A percentile compares a stretch with the other conserved stretches of the same genome.
Conservation (phyloP, 805 yeast genomes). For the Pichia ethanolica region DNA sequence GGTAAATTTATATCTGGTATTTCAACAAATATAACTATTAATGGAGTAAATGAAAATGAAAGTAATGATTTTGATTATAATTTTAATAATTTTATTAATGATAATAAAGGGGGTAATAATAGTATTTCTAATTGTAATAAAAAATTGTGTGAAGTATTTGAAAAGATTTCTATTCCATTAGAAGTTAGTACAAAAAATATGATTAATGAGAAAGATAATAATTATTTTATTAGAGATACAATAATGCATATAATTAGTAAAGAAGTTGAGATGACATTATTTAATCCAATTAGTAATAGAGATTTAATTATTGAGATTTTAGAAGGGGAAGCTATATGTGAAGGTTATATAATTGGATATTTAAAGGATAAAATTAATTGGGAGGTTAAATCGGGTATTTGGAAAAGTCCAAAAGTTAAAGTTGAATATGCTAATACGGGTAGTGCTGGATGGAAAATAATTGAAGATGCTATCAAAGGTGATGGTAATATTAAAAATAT, state of each 20-base stretch:
- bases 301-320: slow-evolving; percentile 35
- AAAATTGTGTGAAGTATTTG: not conserved
- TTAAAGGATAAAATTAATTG: slow-evolving; percentile 35
- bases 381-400: slow-evolving; percentile 44
- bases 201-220: slow-evolving; percentile 1
- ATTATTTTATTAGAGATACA: slow-evolving; percentile 36
- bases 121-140: not conserved
- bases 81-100: too few relatives aligned
- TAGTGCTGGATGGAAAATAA: slow-evolving; percentile 38
- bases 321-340: slow-evolving; percentile 42
- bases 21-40: slow-evolving; percentile 16
- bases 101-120: too few relatives aligned
- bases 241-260: slow-evolving; percentile 50
- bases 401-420: slow-evolving; percentile 43
- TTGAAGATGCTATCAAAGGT: slow-evolving; percentile 45
- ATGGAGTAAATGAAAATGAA: slow-evolving; percentile 21
- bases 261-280: slow-evolving; percentile 45
- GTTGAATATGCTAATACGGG: slow-evolving; percentile 37
- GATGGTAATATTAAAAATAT: slow-evolving; percentile 35
- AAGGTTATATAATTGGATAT: slow-evolving; percentile 40
- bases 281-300: slow-evolving; percentile 46
- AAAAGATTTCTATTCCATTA: slow-evolving; percentile 1
- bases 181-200: not conserved
- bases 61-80: not conserved
- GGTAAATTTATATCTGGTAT: slow-evolving; percentile 35